Conservation (phyloP, 345 rosid genomes). For the Salix viminalis region DNA sequence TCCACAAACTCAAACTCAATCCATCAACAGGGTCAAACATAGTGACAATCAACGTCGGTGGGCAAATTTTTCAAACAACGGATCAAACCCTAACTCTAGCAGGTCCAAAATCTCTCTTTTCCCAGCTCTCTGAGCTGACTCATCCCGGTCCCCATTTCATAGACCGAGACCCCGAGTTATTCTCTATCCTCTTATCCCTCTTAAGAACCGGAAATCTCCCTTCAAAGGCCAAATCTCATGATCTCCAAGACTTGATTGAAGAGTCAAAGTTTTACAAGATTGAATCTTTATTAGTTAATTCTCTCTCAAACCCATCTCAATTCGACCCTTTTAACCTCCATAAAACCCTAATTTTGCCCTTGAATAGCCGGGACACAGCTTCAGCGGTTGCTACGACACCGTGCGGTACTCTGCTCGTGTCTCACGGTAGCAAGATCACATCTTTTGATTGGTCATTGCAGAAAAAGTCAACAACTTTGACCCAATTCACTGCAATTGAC, state of each 20-base stretch:
- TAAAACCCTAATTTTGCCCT: constrained; percentile 40
- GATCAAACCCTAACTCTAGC: constrained; percentile 63
- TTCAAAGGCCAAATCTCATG: constrained; percentile 56
- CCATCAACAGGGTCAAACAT: constrained; percentile 1
- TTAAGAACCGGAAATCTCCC: constrained; percentile 78
- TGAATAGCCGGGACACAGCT: constrained; percentile 72
- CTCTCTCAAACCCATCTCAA: constrained; percentile 57
- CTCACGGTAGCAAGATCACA: constrained; percentile 88
- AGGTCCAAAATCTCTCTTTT: constrained; percentile 61
- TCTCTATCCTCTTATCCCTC: constrained; percentile 68
- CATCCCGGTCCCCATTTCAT: constrained; percentile 43
- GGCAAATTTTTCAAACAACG: constrained; percentile 74
- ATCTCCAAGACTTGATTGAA: constrained; percentile 63
- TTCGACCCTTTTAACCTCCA: constrained; percentile 78
- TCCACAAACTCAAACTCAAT: neutral
- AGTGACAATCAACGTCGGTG: constrained; percentile 66
- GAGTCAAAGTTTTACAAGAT: constrained; percentile 73
- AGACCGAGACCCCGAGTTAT: constrained; percentile 84
- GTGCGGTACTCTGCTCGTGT: constrained; percentile 62
- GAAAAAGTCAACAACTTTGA: constrained; percentile 64
- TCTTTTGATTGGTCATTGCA: constrained; percentile 83
- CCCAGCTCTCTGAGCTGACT: constrained; percentile 42
- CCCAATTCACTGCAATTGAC: constrained; percentile 80
- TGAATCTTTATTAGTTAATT: constrained; percentile 49
- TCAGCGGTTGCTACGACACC: constrained; percentile 57